phyloP scores from a whole-genome alignment of 148 eudicot genomes.

The Euryodendron excelsum region DNA sequence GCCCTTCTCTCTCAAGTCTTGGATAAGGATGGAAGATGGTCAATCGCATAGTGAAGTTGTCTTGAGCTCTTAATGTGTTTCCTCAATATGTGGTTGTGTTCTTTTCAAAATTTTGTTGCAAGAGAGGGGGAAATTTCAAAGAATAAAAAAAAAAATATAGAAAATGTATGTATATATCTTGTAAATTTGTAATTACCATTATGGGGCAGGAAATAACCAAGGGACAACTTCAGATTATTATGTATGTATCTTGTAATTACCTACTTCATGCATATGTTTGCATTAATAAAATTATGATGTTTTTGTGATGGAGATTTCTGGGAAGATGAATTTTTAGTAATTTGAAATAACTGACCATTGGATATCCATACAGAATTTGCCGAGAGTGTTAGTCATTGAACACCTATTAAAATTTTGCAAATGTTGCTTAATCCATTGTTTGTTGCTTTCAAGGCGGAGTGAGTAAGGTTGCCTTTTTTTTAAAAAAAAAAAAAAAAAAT shows the following conservation, averaged over 20 bases:
- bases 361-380: too few relatives aligned
- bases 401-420: too few relatives aligned
- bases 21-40: constrained; percentile 96
- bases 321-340: neutral
- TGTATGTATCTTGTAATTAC: neutral
- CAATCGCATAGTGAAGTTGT: constrained; percentile 56
- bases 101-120: neutral
- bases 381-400: too few relatives aligned
- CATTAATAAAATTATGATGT: neutral
- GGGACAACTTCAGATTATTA: neutral
- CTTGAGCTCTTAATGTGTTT: constrained; percentile 41
- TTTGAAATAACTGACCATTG: neutral
- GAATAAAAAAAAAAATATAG: neutral
- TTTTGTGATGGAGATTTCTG: neutral
- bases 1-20: constrained; percentile 76
- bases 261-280: neutral
- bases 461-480: too few relatives aligned
- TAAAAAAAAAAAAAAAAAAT: too few relatives aligned
- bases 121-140: neutral
- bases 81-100: neutral
- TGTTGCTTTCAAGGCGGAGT: too few relatives aligned
- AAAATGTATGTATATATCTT: too few relatives aligned
- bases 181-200: neutral
- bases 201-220: neutral
- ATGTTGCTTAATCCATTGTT: too few relatives aligned